These are phyloP conservation scores for Lipomyces kockii DNA, from an alignment of 805 yeast genomes.

Conservation along the genomic window DNA sequence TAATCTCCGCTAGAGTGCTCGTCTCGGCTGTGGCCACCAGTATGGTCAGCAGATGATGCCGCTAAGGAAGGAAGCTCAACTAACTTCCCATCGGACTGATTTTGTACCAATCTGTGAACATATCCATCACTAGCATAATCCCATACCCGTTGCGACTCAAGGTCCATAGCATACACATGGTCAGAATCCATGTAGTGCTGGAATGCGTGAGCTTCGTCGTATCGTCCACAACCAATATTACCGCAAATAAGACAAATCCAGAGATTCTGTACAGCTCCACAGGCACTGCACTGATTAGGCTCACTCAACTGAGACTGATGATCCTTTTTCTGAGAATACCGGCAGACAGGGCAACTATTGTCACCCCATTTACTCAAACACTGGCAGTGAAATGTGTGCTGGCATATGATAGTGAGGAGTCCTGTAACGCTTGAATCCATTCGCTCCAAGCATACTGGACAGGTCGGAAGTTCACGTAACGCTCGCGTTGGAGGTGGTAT, in stretches of 20 bases:
- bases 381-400: constrained; percentile 89
- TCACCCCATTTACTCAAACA: constrained; percentile 89
- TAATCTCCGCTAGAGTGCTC: constrained; percentile 16
- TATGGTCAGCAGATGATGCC: not conserved
- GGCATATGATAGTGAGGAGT: constrained; percentile 83
- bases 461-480: constrained; percentile 75
- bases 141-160: constrained; percentile 86
- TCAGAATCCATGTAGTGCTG: constrained; percentile 76
- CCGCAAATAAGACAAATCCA: constrained; percentile 95
- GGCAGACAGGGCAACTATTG: constrained; percentile 80
- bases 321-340: constrained; percentile 62
- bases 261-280: constrained; percentile 63
- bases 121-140: constrained; percentile 90
- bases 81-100: constrained; percentile 85
- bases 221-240: constrained; percentile 88
- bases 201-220: constrained; percentile 82
- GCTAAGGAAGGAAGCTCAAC: constrained; percentile 66
- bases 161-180: constrained; percentile 91
- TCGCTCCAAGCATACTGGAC: constrained; percentile 90
- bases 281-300: constrained; percentile 53
- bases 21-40: constrained; percentile 1
- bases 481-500: constrained; percentile 40
- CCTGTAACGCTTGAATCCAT: constrained; percentile 85
- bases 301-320: constrained; percentile 26
- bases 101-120: constrained; percentile 83